Conservation (phyloP, 78 protist species). For the Cavenderia fasciculata region DNA sequence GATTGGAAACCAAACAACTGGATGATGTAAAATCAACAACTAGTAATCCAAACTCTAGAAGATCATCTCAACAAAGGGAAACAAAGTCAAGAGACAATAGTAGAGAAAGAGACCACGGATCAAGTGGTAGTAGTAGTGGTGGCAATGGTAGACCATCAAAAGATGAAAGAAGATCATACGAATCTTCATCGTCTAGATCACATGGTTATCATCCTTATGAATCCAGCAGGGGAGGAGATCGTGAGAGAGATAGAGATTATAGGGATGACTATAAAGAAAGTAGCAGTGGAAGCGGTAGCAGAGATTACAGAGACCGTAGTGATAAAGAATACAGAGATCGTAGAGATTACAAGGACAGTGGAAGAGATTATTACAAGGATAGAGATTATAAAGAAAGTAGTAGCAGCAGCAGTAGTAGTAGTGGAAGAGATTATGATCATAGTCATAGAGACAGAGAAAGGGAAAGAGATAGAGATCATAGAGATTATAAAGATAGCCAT, state of each 20-base stretch:
- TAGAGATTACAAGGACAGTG: not conserved
- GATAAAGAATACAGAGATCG: too few species aligned
- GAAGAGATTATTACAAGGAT: constrained; percentile 5
- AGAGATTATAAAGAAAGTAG: not conserved
- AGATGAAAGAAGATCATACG: too few species aligned
- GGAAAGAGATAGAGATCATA: constrained; percentile 11
- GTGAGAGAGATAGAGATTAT: constrained; percentile 12
- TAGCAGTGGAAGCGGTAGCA: not conserved
- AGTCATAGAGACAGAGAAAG: not conserved
- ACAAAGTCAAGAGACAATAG: not conserved
- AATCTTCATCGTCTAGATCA: too few species aligned
- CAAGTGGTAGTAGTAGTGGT: not conserved
- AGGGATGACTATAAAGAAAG: not conserved
- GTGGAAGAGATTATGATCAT: not conserved
- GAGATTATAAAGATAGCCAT: constrained; percentile 4
- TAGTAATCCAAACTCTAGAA: not conserved
- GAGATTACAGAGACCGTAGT: constrained; percentile 10
- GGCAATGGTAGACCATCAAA: too few species aligned
- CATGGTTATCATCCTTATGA: too few species aligned
- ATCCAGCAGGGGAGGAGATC: too few species aligned
- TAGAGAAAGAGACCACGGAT: not conserved
- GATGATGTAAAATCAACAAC: not conserved
- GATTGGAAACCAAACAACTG: too few species aligned
- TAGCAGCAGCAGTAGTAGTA: not conserved
- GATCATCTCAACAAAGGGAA: not conserved